Evolutionary conservation across 495 filamentous ascomycete genomes (phyloP), one percentile per base, ranked within the genome.

Genomic region (Neurospora sublineolata): DNA sequence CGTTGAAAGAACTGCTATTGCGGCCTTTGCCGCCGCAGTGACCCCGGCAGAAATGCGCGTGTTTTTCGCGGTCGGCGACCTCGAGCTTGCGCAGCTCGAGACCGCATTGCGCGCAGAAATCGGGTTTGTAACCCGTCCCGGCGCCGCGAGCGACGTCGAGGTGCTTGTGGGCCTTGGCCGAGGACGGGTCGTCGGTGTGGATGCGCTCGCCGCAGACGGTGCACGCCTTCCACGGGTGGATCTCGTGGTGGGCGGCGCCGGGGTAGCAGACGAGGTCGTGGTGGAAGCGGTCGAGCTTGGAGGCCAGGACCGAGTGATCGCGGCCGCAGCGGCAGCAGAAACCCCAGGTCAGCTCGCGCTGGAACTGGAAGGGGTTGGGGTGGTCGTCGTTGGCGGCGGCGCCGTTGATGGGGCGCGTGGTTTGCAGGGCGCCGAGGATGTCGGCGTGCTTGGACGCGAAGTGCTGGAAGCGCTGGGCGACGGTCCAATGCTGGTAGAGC

Each of bases 301-400:
- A 69, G 0, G 73, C 58, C 37, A 81, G 60, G 11, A 64, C 27
- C 0, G 1, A 4, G 67, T 76, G 75, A 38, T 80, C 42, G 16
- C 78, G 75, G 1, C 76, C 76, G 73, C 80, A 79, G 38, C 72
- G 72, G 33, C 77, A 18, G 37, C 79, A 80, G 40, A 71, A 76
- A 8, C 38, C 39, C 73, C 73, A 76, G 14, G 37, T 7, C 11
- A 8, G 14, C 33, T 73, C 68, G 39, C 70, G 42, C 60, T 70
- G 14, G 52, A 3, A 39, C 23, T 36, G 18, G 33, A 72, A 42
- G 20, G 46, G n/a, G 16, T 41, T 33, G 18, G 37, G 30, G 68
- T 20, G 58, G 37, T 37, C 33, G 30, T 64, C 2, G 52, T 30
- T 11, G 36, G 41, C 1, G 23, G 20, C 18, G 68, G 74, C 71